Evolutionary conservation across 306 rosid species (phyloP).

Genomic region (Lathyrus aphaca): DNA sequence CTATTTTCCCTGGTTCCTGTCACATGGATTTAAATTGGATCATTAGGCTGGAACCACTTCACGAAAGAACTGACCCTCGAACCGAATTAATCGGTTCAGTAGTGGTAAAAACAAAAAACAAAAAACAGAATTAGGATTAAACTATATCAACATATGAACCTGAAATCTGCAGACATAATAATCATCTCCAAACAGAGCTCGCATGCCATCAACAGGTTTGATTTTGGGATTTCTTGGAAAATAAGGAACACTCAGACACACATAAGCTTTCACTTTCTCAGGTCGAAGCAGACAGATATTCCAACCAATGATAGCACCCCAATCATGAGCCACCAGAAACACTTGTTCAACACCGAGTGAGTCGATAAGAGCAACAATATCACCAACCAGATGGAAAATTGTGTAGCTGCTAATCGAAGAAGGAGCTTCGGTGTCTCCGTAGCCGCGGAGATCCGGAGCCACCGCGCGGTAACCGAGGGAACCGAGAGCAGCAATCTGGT

Average conservation of each 20-base stretch:
- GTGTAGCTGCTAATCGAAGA: conserved; percentile 15
- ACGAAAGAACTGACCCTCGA: too few species aligned
- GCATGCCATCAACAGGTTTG: conserved; percentile 33
- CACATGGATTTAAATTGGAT: background rate
- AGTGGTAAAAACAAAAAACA: too few species aligned
- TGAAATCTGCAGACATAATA: conserved; percentile 51
- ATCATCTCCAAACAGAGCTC: conserved; percentile 43
- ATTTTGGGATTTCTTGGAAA: conserved; percentile 29
- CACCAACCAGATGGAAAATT: conserved; percentile 39
- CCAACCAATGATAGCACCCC: conserved; percentile 52
- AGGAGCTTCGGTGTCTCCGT: conserved; percentile 42
- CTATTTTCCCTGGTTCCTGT: conserved; percentile 37
- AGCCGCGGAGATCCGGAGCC: conserved; percentile 47
- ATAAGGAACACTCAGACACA: conserved; percentile 46
- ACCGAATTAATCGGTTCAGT: too few species aligned
- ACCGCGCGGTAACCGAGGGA: conserved; percentile 46
- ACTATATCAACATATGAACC: conserved; percentile 2
- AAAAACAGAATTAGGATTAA: too few species aligned
- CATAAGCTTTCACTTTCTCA: conserved; percentile 36
- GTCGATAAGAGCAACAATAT: conserved; percentile 32
- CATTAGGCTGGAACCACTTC: too few species aligned
- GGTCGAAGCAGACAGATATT: conserved; percentile 46
- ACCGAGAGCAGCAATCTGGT: conserved; percentile 42
- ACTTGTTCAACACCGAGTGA: conserved; percentile 28
- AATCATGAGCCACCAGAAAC: conserved; percentile 47